Evolutionary conservation across 1,284 basidiomycete species (phyloP).

Genomic region (Fomitopsis pinicola): DNA sequence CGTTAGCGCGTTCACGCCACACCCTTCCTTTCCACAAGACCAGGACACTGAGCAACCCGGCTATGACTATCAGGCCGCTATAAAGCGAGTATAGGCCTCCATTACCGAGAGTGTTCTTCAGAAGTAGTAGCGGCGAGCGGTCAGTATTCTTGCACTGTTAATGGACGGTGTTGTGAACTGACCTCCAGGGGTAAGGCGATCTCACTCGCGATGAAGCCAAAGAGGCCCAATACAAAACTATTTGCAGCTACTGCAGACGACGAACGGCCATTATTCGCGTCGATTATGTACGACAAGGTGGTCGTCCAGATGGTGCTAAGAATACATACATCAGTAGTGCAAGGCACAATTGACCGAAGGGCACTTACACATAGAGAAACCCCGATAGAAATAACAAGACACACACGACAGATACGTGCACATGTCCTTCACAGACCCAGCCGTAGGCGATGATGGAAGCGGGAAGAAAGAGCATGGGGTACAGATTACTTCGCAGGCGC

Average conservation of each 20-base stretch:
- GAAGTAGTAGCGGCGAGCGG: too few species aligned
- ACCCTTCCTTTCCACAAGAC: constrained; percentile 42
- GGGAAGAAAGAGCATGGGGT: constrained; percentile 54
- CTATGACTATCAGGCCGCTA: constrained; percentile 54
- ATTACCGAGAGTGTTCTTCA: constrained; percentile 49
- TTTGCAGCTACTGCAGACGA: constrained; percentile 70
- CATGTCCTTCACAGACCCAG: constrained; percentile 67
- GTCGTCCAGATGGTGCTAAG: constrained; percentile 66
- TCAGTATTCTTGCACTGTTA: too few species aligned
- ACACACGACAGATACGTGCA: constrained; percentile 60
- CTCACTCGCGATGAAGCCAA: constrained; percentile 70
- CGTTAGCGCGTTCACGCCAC: constrained; percentile 29
- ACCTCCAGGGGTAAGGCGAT: constrained; percentile 66
- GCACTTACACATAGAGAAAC: constrained; percentile 59
- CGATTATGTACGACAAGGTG: constrained; percentile 72
- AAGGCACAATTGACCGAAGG: not conserved
- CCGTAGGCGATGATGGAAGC: constrained; percentile 64
- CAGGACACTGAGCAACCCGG: constrained; percentile 46
- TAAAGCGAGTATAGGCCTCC: constrained; percentile 78
- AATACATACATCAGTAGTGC: not conserved
- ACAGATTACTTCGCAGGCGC: constrained; percentile 62
- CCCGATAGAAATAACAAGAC: constrained; percentile 62
- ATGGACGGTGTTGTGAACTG: constrained; percentile 1
- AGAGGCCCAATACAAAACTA: constrained; percentile 63
- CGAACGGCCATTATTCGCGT: constrained; percentile 72